These are phyloP conservation scores for Monosporascus sp. DNA, from an alignment of 2,329 filamentous ascomycete species.

Conservation along the genomic window DNA sequence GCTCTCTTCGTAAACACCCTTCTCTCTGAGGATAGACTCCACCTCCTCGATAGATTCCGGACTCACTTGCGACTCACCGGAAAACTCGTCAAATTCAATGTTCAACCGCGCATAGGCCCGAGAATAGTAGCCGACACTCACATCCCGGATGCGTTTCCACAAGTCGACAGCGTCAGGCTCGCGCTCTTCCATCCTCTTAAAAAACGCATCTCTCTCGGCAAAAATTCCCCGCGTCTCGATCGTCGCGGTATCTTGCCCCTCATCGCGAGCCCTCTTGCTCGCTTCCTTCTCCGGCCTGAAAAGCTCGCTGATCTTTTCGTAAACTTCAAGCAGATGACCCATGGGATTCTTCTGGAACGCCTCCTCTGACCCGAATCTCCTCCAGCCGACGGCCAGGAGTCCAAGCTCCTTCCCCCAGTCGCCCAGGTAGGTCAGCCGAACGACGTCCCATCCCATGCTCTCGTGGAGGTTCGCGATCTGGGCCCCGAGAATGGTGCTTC, in stretches of 20 bases:
- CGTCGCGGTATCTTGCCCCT: conserved; percentile 30
- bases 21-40: conserved; percentile 52
- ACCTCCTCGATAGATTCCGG: conserved; percentile 48
- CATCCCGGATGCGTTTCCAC: conserved; percentile 50
- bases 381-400: conserved; percentile 60
- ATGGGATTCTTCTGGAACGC: conserved; percentile 60
- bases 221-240: conserved; percentile 35
- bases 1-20: conserved; percentile 48
- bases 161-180: conserved; percentile 47
- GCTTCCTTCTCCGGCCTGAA: conserved; percentile 51
- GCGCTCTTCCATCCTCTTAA: conserved; percentile 53
- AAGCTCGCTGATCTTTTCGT: conserved; percentile 57
- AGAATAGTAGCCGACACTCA: conserved; percentile 50
- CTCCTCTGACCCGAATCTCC: conserved; percentile 60
- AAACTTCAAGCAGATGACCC: conserved; percentile 63
- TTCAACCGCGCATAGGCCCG: conserved; percentile 49
- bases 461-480: conserved; percentile 63
- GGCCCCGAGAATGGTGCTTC: conserved; percentile 66
- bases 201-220: conserved; percentile 49
- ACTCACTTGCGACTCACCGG: conserved; percentile 57
- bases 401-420: conserved; percentile 69
- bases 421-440: conserved; percentile 66
- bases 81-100: conserved; percentile 55
- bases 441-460: conserved; percentile 61
- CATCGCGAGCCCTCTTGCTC: conserved; percentile 40